A percentile compares a stretch with the other conserved stretches of the same genome.
These are phyloP conservation scores for Macroventuria anomochaeta DNA, from an alignment of 2,329 filamentous ascomycete genomes.

Conservation along the genomic window DNA sequence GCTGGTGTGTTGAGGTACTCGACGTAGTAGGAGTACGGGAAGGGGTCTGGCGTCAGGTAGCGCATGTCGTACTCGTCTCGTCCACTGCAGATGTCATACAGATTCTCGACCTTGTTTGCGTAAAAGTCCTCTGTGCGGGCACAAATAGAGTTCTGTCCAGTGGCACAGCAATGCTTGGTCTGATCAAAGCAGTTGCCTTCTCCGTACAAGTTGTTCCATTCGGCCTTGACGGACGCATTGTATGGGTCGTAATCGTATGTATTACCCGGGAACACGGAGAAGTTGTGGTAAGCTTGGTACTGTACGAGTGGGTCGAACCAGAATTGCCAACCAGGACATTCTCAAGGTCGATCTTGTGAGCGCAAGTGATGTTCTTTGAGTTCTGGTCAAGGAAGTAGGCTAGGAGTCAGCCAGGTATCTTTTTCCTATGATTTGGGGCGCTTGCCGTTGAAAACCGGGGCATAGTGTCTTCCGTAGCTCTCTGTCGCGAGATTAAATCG, in stretches of 20 bases:
- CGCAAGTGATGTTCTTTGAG: constrained; percentile 51
- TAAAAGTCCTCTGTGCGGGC: constrained; percentile 63
- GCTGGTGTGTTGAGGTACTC: constrained; percentile 64
- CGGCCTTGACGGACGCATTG: constrained; percentile 56
- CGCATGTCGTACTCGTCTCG: constrained; percentile 68
- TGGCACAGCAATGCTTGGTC: constrained; percentile 61
- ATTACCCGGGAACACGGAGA: constrained; percentile 62
- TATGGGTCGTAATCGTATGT: constrained; percentile 63
- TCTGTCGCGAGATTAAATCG: constrained; percentile 64
- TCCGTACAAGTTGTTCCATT: constrained; percentile 66
- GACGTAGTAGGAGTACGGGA: constrained; percentile 62
- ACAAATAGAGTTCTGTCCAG: constrained; percentile 61
- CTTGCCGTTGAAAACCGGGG: constrained; percentile 59
- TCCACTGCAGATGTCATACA: constrained; percentile 59
- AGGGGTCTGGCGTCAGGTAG: constrained; percentile 62
- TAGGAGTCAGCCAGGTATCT: constrained; percentile 6
- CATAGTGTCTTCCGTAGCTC: constrained; percentile 66
- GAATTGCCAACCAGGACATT: constrained; percentile 63
- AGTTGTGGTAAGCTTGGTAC: constrained; percentile 66
- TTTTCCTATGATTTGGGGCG: constrained; percentile 1
- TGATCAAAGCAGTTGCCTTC: constrained; percentile 66
- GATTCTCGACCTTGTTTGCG: constrained; percentile 57
- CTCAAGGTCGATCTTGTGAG: constrained; percentile 58
- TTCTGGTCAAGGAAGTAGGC: constrained; percentile 58
- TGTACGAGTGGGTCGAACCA: constrained; percentile 65